Conservation (phyloP, 257 asterid genomes). For the Schizonepeta tenuifolia region DNA sequence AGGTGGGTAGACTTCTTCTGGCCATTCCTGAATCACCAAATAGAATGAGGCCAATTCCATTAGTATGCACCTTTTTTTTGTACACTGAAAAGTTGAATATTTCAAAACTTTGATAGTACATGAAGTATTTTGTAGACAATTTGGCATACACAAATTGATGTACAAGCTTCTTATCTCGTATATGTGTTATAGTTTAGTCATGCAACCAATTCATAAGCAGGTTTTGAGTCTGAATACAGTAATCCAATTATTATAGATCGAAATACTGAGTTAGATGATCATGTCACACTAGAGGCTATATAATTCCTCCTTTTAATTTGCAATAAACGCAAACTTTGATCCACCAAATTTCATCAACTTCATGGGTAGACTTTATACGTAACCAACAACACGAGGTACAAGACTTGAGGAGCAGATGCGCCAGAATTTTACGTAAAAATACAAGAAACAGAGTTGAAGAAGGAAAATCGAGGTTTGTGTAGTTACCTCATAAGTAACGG, state of each 20-base stretch:
- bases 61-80: not conserved
- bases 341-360: not conserved
- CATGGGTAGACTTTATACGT: not conserved
- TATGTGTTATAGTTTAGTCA: not conserved
- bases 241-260: too few species aligned
- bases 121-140: not conserved
- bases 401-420: not conserved
- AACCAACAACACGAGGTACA: not conserved
- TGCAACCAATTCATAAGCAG: not conserved
- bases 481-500: slow-evolving; percentile 79
- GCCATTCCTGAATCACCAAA: slow-evolving; percentile 79
- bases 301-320: not conserved
- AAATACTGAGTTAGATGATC: too few species aligned
- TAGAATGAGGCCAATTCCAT: slow-evolving; percentile 2
- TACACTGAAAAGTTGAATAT: not conserved
- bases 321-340: not conserved
- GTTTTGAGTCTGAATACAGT: not conserved
- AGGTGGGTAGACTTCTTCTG: slow-evolving; percentile 83
- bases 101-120: not conserved
- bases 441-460: not conserved
- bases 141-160: not conserved
- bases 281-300: not conserved
- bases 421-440: too few species aligned
- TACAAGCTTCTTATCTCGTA: not conserved
- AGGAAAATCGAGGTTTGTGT: not conserved